Percentiles rank a stretch among this genome's conserved stretches.
phyloP scores from a whole-genome alignment of 2,329 filamentous ascomycete species.

The Colletotrichum caudatum region DNA sequence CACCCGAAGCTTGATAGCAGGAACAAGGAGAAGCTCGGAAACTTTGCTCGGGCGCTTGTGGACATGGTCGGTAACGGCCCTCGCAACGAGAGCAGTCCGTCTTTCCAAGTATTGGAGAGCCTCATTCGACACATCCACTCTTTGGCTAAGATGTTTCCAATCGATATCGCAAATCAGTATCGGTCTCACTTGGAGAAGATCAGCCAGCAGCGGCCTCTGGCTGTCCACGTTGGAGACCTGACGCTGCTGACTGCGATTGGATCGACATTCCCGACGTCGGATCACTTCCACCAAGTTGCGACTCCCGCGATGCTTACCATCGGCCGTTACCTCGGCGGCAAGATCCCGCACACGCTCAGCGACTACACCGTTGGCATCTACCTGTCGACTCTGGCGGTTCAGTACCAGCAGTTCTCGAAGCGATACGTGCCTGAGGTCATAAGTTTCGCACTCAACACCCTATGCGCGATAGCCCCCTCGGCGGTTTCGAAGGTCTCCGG shows the following conservation, averaged over 20 bases:
- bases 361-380: conserved; percentile 83
- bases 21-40: conserved; percentile 85
- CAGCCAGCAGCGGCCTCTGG: conserved; percentile 60
- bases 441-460: conserved; percentile 81
- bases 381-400: conserved; percentile 80
- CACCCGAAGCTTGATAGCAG: conserved; percentile 86
- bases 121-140: conserved; percentile 93
- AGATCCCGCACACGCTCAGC: conserved; percentile 71
- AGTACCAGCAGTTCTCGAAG: conserved; percentile 87
- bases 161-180: conserved; percentile 82
- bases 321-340: conserved; percentile 84
- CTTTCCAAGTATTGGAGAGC: conserved; percentile 79
- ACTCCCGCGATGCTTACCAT: conserved; percentile 92
- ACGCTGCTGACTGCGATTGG: conserved; percentile 85
- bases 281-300: conserved; percentile 95
- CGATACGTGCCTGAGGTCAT: conserved; percentile 90
- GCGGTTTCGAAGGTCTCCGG: conserved; percentile 61
- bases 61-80: conserved; percentile 63
- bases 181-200: conserved; percentile 76
- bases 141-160: conserved; percentile 85
- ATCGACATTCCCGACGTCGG: conserved; percentile 91
- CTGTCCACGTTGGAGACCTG: conserved; percentile 77
- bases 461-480: conserved; percentile 74
- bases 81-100: conserved; percentile 58
- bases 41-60: conserved; percentile 75